Evolutionary conservation across 352 stramenopile species (phyloP).

Genomic region (Phytophthora agathidicida): DNA sequence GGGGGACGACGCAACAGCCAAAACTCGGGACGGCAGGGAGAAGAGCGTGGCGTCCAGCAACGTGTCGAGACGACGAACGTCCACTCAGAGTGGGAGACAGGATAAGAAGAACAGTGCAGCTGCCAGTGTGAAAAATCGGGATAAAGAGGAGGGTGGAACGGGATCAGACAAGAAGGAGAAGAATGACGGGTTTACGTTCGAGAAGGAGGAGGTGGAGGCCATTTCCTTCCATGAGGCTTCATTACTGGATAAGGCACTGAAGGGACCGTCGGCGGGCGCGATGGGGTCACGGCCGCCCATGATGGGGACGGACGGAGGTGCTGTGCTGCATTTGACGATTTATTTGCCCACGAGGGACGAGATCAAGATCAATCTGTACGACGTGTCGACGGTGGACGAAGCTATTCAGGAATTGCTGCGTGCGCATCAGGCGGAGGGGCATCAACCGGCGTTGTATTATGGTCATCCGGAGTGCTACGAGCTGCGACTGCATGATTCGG

Average conservation of each 20-base stretch:
- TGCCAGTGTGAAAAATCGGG: constrained; percentile 25
- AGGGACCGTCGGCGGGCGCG: constrained; percentile 47
- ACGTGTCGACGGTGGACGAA: constrained; percentile 87
- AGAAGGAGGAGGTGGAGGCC: constrained; percentile 65
- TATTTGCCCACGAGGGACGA: constrained; percentile 84
- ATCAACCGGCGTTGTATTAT: constrained; percentile 80
- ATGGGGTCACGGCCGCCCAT: constrained; percentile 62
- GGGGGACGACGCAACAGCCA: constrained; percentile 15
- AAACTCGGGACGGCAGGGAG: constrained; percentile 26
- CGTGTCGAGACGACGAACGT: constrained; percentile 30
- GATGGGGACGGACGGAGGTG: constrained; percentile 64
- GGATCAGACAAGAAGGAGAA: constrained; percentile 24
- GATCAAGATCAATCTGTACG: constrained; percentile 91
- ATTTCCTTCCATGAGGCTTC: constrained; percentile 76
- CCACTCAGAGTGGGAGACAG: constrained; percentile 17
- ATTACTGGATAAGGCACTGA: constrained; percentile 79
- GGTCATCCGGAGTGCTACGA: constrained; percentile 89
- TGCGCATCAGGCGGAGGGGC: constrained; percentile 66
- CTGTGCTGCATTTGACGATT: constrained; percentile 84
- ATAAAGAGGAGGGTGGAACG: constrained; percentile 2
- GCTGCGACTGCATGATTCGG: constrained; percentile 80
- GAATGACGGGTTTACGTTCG: constrained; percentile 68
- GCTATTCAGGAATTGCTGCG: constrained; percentile 86
- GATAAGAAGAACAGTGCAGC: constrained; percentile 33
- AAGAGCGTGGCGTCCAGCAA: constrained; percentile 34